Evolutionary conservation across 208 protist species (phyloP).

Genomic region (Lotmaria passim): DNA sequence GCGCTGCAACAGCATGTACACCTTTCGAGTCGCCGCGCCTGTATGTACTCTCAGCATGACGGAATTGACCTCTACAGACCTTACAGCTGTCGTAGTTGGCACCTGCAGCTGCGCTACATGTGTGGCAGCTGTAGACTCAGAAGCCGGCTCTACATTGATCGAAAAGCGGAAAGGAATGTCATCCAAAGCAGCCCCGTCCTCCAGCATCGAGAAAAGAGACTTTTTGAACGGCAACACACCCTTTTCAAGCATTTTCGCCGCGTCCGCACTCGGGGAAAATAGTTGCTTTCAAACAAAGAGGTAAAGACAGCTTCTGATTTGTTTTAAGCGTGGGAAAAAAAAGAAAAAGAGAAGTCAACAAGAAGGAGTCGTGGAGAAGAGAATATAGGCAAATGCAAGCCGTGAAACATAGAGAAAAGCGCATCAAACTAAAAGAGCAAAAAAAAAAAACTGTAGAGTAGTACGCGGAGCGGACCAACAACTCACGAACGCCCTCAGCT

Average conservation of each 20-base stretch:
- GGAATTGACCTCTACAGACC: constrained; percentile 21
- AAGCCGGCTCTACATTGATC: constrained; percentile 1
- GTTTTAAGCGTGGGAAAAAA: neutral
- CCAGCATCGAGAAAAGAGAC: constrained; percentile 8
- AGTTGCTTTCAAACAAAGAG: too few species aligned
- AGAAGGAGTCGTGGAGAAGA: neutral
- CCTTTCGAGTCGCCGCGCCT: constrained; percentile 2
- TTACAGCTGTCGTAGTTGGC: constrained; percentile 10
- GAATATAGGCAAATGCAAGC: too few species aligned
- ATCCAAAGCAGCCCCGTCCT: constrained; percentile 4
- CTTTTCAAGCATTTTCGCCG: constrained; percentile 36
- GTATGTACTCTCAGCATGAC: constrained; percentile 1
- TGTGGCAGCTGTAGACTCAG: neutral
- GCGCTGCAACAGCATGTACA: constrained; percentile 25
- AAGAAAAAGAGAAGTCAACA: neutral
- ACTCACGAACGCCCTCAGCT: too few species aligned
- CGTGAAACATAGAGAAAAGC: too few species aligned
- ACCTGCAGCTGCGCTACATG: constrained; percentile 22
- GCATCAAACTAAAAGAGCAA: too few species aligned
- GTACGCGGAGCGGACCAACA: too few species aligned
- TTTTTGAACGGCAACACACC: constrained; percentile 13
- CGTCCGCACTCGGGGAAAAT: too few species aligned
- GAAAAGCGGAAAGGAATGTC: constrained; percentile 25
- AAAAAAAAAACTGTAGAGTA: too few species aligned
- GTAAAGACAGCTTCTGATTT: neutral